phyloP scores from a whole-genome alignment of 179 eudicot genomes.

The Sideroxylon spinosum region DNA sequence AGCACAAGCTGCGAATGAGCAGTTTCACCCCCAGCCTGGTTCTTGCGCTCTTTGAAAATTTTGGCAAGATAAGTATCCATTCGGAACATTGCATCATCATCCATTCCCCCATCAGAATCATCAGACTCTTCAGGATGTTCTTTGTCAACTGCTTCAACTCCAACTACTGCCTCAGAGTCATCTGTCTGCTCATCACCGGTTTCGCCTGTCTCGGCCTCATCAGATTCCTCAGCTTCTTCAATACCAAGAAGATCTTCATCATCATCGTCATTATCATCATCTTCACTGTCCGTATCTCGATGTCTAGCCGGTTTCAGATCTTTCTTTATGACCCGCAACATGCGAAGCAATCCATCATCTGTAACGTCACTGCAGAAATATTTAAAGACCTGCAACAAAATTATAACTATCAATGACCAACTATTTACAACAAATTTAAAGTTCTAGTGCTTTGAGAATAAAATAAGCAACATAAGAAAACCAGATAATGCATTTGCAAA shows the following conservation, averaged over 20 bases:
- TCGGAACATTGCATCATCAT: conserved; percentile 94
- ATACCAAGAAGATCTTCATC: conserved; percentile 69
- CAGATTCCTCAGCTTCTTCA: conserved; percentile 83
- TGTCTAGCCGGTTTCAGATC: conserved; percentile 88
- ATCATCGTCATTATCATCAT: conserved; percentile 32
- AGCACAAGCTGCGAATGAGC: conserved; percentile 84
- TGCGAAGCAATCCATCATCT: conserved; percentile 73
- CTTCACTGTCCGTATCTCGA: conserved; percentile 51
- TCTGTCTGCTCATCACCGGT: conserved; percentile 49
- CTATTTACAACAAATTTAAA: not conserved
- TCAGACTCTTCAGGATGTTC: conserved; percentile 54
- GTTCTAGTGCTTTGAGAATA: not conserved
- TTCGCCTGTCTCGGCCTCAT: conserved; percentile 60
- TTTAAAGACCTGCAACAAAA: conserved; percentile 64
- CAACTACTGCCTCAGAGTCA: conserved; percentile 45
- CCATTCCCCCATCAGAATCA: conserved; percentile 87
- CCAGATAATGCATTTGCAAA: not conserved
- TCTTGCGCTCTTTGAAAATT: conserved; percentile 70
- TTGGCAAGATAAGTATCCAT: conserved; percentile 69
- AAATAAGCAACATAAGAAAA: not conserved
- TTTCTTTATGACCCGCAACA: conserved; percentile 88
- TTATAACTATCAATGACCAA: not conserved
- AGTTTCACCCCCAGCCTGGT: conserved; percentile 79
- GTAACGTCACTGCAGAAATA: conserved; percentile 65
- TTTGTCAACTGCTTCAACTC: conserved; percentile 28